A percentile compares a stretch with the other conserved stretches of the same genome.
phyloP scores from a whole-genome alignment of 2,329 filamentous ascomycete species.

The Pseudogymnoascus sp. region DNA sequence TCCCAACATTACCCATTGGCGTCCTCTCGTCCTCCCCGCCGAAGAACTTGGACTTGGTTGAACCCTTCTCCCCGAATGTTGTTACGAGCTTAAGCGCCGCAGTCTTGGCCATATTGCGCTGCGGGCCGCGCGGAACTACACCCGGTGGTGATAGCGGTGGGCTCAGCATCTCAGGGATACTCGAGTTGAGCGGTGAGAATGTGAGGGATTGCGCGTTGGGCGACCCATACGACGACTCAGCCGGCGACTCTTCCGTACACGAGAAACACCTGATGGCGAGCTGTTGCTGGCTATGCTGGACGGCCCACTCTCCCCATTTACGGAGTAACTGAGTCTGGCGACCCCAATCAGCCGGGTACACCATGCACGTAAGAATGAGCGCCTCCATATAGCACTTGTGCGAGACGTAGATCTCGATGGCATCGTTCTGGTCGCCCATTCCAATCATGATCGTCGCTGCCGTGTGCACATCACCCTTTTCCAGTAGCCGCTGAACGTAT shows the following conservation, averaged over 20 bases:
- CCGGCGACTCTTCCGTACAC: conserved; percentile 77
- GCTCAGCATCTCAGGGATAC: conserved; percentile 56
- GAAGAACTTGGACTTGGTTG: conserved; percentile 58
- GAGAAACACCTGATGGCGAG: conserved; percentile 89
- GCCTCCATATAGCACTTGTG: conserved; percentile 91
- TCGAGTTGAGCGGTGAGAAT: conserved; percentile 50
- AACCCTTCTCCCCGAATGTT: conserved; percentile 61
- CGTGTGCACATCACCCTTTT: conserved; percentile 83
- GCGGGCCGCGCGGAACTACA: conserved; percentile 47
- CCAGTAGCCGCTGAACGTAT: conserved; percentile 83
- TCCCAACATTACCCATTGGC: conserved; percentile 74
- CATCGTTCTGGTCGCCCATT: conserved; percentile 86
- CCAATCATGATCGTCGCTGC: conserved; percentile 89
- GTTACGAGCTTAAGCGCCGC: conserved; percentile 88
- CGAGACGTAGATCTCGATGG: conserved; percentile 92
- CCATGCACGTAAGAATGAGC: conserved; percentile 75
- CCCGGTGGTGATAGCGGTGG: conserved; percentile 69
- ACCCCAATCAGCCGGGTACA: conserved; percentile 82
- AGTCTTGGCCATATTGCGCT: conserved; percentile 61
- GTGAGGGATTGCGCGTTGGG: conserved; percentile 63
- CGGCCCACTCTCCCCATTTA: conserved; percentile 91
- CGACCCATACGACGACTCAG: conserved; percentile 74
- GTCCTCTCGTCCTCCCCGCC: conserved; percentile 55
- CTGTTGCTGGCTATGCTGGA: conserved; percentile 79
- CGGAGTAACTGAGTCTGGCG: conserved; percentile 79